Base-by-base conservation (phyloP, 768 basidiomycete genomes). In the Agrocybe praecox region DNA sequence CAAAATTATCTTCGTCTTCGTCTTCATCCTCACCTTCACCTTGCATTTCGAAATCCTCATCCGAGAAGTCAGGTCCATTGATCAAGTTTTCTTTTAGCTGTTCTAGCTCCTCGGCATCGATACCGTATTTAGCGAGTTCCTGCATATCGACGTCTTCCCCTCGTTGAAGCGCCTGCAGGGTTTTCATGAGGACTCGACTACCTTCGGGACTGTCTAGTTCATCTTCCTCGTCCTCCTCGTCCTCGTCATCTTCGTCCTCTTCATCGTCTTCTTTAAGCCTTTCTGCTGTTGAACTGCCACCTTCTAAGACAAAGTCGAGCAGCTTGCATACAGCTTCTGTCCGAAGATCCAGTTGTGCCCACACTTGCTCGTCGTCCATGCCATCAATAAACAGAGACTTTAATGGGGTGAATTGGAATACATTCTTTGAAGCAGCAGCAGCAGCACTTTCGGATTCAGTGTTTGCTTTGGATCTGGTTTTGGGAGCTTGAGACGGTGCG, bases 271-370 rank as follows among this genome's bases (percentile, higher is more conserved):
- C 40, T 32, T 19, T 26, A 9, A 43, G 52, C 21, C 45, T 46
- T 10, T 55, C 44, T 1, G 46, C 61, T 2, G 67, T 62, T 36
- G 70, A 75, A 17, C 64, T 69, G 8, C 77, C 78, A 23, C 81
- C 85, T 53, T 86, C 85, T 18, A 94, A 74, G 34, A 86, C 80
- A 54, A 77, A 77, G 47, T 90, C 82, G 42, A 96, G 73, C 49
- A 89, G 81, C 42, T 82, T 80, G 58, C 88, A 90, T 21, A 98
- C 75, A 45, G 80, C 81, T 58, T 85, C 81, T 15, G 87, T 77
- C 44, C 92, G 78, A 52, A 99, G 76, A 67, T 98, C 96, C 53
- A 98, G 71, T 74, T 99, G 96, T 40, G 88, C 88, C 96, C 96
- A 99, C 23, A 98, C 77, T 69, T 96, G 95, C 55, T 92, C 91